Percentiles rank a stretch among this genome's conserved stretches.
These are phyloP conservation scores for Astragalus membranaceus DNA, from an alignment of 306 rosid species.

Conservation along the genomic window DNA sequence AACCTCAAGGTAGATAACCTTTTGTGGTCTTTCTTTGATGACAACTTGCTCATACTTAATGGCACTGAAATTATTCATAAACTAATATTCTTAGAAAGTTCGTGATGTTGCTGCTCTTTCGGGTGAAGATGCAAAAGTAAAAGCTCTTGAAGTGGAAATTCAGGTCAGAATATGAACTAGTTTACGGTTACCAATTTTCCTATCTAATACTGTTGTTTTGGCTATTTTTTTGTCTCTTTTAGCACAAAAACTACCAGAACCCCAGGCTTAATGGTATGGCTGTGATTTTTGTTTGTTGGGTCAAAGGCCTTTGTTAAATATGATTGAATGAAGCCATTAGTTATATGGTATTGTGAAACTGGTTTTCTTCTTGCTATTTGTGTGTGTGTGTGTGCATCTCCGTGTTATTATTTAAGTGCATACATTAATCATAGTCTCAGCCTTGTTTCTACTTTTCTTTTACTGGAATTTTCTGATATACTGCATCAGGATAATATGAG, in stretches of 20 bases:
- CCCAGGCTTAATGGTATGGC: neutral
- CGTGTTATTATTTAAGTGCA: conserved; percentile 4
- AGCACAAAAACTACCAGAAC: conserved; percentile 3
- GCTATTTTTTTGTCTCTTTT: conserved; percentile 8
- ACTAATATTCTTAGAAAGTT: conserved; percentile 42
- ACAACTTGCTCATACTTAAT: neutral
- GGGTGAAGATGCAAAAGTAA: conserved; percentile 56
- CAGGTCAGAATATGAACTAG: conserved; percentile 46
- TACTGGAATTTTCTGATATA: too few species aligned
- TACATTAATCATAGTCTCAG: neutral
- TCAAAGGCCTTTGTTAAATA: neutral
- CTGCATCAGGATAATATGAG: too few species aligned
- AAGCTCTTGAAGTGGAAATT: conserved; percentile 56
- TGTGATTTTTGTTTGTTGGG: too few species aligned
- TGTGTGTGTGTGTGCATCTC: conserved; percentile 14
- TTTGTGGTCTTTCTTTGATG: conserved; percentile 16
- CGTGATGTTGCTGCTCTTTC: conserved; percentile 37
- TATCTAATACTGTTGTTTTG: neutral
- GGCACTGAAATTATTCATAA: conserved; percentile 22
- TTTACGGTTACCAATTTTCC: conserved; percentile 2
- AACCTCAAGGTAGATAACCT: conserved; percentile 53
- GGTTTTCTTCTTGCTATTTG: conserved; percentile 6
- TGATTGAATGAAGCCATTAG: neutral
- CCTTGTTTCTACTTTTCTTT: too few species aligned
- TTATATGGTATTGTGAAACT: conserved; percentile 7